These are phyloP conservation scores for Candida quercuum DNA, from an alignment of 805 yeast species.

Conservation along the genomic window DNA sequence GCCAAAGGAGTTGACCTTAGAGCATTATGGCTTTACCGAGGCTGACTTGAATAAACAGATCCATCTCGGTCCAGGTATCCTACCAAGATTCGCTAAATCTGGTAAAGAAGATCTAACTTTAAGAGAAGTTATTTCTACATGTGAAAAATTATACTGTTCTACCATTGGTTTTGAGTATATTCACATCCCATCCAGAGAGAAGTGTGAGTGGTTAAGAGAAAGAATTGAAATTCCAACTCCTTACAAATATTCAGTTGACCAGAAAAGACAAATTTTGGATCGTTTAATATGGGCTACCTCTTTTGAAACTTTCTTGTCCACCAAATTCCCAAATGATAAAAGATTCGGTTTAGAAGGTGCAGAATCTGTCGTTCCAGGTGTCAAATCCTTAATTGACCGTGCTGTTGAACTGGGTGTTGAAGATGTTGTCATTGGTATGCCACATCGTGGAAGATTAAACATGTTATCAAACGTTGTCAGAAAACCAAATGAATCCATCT, in stretches of 20 bases:
- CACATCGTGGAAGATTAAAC: conserved; percentile 98
- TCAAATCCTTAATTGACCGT: conserved; percentile 91
- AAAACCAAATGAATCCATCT: conserved; percentile 97
- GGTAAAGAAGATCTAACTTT: conserved; percentile 60
- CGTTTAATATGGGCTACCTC: conserved; percentile 95
- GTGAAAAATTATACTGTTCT: conserved; percentile 84
- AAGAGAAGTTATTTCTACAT: conserved; percentile 67
- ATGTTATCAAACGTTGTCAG: conserved; percentile 97
- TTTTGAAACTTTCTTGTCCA: conserved; percentile 86
- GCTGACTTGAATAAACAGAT: conserved; percentile 78
- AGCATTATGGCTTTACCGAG: conserved; percentile 87
- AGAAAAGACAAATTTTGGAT: conserved; percentile 94
- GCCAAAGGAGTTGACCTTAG: conserved; percentile 87
- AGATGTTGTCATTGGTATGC: conserved; percentile 98
- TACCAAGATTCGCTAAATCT: conserved; percentile 78
- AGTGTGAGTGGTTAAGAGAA: conserved; percentile 98
- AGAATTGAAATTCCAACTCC: conserved; percentile 91
- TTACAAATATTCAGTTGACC: conserved; percentile 74
- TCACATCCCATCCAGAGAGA: conserved; percentile 91
- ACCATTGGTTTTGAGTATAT: conserved; percentile 92
- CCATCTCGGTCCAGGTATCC: conserved; percentile 94
- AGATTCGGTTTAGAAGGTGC: conserved; percentile 99
- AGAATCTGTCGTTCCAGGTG: conserved; percentile 93
- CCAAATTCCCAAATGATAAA: conserved; percentile 97
- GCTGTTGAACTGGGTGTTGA: conserved; percentile 90